These are phyloP conservation scores for Coprinopsis strossmayeri DNA, from an alignment of 768 basidiomycete genomes.

Conservation along the genomic window DNA sequence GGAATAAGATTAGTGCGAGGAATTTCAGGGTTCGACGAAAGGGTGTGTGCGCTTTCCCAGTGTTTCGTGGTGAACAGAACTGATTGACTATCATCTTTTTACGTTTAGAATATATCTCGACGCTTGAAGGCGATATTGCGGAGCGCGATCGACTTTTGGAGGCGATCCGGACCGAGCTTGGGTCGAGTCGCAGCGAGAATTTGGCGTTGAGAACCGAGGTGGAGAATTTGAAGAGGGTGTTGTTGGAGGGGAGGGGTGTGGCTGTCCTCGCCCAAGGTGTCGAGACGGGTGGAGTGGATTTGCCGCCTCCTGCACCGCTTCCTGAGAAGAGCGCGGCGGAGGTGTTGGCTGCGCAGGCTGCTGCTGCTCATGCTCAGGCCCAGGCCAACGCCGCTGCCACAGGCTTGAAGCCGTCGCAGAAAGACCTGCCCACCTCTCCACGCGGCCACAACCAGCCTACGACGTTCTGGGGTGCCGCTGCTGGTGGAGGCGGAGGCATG, in stretches of 20 bases:
- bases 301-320: conserved; percentile 45
- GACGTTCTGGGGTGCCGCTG: conserved; percentile 78
- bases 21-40: conserved; percentile 95
- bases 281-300: conserved; percentile 18
- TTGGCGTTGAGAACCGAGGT: conserved; percentile 76
- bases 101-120: conserved; percentile 80
- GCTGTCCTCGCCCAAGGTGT: conserved; percentile 15
- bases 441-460: conserved; percentile 18
- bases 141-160: conserved; percentile 89
- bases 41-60: conserved; percentile 39
- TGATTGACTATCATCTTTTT: conserved; percentile 1
- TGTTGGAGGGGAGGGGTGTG: conserved; percentile 59
- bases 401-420: conserved; percentile 59
- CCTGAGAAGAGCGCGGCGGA: conserved; percentile 36
- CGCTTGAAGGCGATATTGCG: conserved; percentile 88
- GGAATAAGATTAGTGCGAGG: conserved; percentile 95
- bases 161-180: conserved; percentile 79
- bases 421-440: conserved; percentile 66
- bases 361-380: conserved; percentile 17
- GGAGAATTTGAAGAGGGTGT: conserved; percentile 61
- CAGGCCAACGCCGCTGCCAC: conserved; percentile 13
- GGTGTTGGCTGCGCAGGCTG: conserved; percentile 20
- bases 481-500: neutral
- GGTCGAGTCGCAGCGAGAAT: conserved; percentile 76
- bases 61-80: too few species aligned